Conservation (phyloP, 1,284 basidiomycete species). For the Ceratobasidium sp. region DNA sequence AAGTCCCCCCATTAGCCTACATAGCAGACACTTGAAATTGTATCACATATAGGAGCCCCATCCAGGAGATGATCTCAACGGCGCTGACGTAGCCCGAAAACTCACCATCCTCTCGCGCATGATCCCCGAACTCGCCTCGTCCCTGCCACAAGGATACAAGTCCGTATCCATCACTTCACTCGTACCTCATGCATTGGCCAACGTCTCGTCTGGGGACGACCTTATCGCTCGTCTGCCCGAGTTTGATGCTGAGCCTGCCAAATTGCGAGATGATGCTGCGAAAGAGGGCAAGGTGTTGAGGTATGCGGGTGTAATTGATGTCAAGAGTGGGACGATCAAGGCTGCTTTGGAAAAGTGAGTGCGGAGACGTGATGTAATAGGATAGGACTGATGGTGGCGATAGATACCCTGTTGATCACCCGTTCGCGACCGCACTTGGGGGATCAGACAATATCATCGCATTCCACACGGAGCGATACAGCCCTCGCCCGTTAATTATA, state of each 20-base stretch:
- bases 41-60: slow-evolving; percentile 80
- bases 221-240: slow-evolving; percentile 83
- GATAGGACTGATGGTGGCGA: background rate
- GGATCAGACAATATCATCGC: slow-evolving; percentile 98
- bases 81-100: slow-evolving; percentile 96
- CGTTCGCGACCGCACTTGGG: slow-evolving; percentile 93
- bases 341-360: slow-evolving; percentile 84
- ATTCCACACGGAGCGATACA: slow-evolving; percentile 92
- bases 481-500: slow-evolving; percentile 83
- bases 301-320: slow-evolving; percentile 95
- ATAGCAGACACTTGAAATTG: background rate
- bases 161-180: slow-evolving; percentile 87
- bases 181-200: slow-evolving; percentile 72
- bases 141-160: slow-evolving; percentile 71
- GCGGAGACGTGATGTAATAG: slow-evolving; percentile 43
- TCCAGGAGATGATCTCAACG: slow-evolving; percentile 94
- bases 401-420: slow-evolving; percentile 87
- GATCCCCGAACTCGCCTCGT: slow-evolving; percentile 62
- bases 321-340: slow-evolving; percentile 73
- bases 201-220: slow-evolving; percentile 75
- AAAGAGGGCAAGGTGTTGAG: slow-evolving; percentile 82
- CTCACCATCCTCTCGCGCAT: slow-evolving; percentile 92
- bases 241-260: slow-evolving; percentile 83
- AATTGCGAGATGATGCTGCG: slow-evolving; percentile 77
- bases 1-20: slow-evolving; percentile 44